Conservation (phyloP, 805 yeast genomes). For the Starmerella scarabaei region DNA sequence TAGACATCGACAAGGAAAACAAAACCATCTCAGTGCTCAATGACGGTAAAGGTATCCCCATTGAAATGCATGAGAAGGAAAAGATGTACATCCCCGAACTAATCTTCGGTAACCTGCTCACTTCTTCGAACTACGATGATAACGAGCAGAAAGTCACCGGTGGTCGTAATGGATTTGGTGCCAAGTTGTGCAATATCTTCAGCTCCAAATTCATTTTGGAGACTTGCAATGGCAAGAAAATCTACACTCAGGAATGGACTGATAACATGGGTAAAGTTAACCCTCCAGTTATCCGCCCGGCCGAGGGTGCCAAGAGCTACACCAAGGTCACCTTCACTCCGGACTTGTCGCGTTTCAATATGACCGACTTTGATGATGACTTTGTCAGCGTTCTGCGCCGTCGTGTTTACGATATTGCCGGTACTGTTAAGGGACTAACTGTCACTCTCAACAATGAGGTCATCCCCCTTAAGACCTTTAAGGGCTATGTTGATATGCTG, state of each 20-base stretch:
- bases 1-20: conserved; percentile 61
- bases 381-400: conserved; percentile 72
- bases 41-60: conserved; percentile 92
- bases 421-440: conserved; percentile 72
- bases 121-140: conserved; percentile 94
- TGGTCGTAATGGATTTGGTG: conserved; percentile 98
- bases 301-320: conserved; percentile 40
- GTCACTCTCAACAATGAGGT: conserved; percentile 67
- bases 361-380: conserved; percentile 75
- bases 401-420: conserved; percentile 91
- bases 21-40: conserved; percentile 70
- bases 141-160: conserved; percentile 92
- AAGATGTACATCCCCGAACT: conserved; percentile 88
- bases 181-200: conserved; percentile 90
- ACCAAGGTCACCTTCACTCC: conserved; percentile 84
- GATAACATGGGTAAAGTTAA: conserved; percentile 70
- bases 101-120: conserved; percentile 86
- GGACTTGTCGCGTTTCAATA: conserved; percentile 68
- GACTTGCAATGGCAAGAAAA: conserved; percentile 68
- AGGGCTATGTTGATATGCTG: conserved; percentile 78
- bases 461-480: conserved; percentile 61
- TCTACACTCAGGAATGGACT: conserved; percentile 74
- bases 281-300: conserved; percentile 49
- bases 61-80: conserved; percentile 84
- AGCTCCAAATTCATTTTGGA: conserved; percentile 77